Conservation (phyloP, 2,329 filamentous ascomycete species). For the Ophiocordyceps camponoti-rufipedis region DNA sequence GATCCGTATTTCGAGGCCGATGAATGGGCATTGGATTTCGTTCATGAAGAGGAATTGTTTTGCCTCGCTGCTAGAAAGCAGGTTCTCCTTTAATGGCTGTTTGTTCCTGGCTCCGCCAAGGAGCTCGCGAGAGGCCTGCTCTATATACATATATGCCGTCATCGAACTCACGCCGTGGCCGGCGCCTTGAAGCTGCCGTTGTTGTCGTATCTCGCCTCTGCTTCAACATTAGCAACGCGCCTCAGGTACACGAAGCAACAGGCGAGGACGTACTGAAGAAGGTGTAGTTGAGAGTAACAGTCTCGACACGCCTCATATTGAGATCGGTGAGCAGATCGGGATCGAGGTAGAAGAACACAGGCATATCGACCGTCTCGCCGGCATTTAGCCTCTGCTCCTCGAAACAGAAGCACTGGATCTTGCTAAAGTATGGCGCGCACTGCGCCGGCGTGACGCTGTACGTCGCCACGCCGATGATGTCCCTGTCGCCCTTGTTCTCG, state of each 20-base stretch:
- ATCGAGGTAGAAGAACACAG: conserved; percentile 97
- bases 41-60: no score
- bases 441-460: conserved; percentile 95
- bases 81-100: no score
- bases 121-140: no score
- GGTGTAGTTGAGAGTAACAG: conserved; percentile 89
- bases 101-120: no score
- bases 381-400: conserved; percentile 90
- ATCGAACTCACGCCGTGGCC: conserved; percentile 6
- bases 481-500: conserved; percentile 72
- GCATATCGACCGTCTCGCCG: conserved; percentile 97
- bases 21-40: no score
- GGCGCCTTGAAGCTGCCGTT: conserved; percentile 25
- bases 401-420: conserved; percentile 99
- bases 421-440: conserved; percentile 94
- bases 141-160: no score
- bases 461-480: conserved; percentile 95
- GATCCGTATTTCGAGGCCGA: no score
- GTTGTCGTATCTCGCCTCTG: conserved; percentile 27
- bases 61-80: no score
- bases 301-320: conserved; percentile 86
- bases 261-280: conserved; percentile 68
- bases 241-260: not conserved
- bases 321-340: conserved; percentile 85
- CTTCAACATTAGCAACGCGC: conserved; percentile 14